phyloP scores from a whole-genome alignment of 140 eudicot species.

The Bidens hawaiensis region DNA sequence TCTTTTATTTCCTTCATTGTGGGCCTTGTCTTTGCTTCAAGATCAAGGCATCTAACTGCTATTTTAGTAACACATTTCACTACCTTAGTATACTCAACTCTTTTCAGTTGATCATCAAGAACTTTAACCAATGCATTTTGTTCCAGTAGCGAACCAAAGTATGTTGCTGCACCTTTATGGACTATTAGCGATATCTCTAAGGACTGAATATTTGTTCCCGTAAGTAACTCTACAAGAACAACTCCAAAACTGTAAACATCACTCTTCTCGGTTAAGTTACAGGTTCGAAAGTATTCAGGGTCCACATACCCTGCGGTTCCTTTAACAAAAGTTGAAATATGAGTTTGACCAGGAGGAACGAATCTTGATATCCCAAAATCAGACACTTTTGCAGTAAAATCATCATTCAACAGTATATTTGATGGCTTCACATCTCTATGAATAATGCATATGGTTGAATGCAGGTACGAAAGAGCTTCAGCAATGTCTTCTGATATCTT shows the following conservation, averaged over 20 bases:
- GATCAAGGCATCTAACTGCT: slow-evolving; percentile 23
- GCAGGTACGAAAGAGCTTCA: slow-evolving; percentile 32
- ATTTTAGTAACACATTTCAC: slow-evolving; percentile 16
- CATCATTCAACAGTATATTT: slow-evolving; percentile 24
- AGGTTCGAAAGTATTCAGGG: slow-evolving; percentile 29
- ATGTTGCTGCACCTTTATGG: slow-evolving; percentile 12
- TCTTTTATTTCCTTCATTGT: slow-evolving; percentile 19
- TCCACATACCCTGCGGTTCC: slow-evolving; percentile 36
- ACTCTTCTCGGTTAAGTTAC: slow-evolving; percentile 21
- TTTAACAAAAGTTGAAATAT: slow-evolving; percentile 25
- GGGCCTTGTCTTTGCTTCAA: slow-evolving; percentile 25
- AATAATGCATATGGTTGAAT: slow-evolving; percentile 20
- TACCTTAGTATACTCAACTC: slow-evolving; percentile 8
- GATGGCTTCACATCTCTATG: slow-evolving; percentile 32
- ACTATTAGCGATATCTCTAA: slow-evolving; percentile 4
- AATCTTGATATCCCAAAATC: slow-evolving; percentile 33
- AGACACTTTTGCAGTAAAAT: slow-evolving; percentile 26
- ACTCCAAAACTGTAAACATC: slow-evolving; percentile 35
- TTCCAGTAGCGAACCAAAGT: slow-evolving; percentile 11
- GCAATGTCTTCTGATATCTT: slow-evolving; percentile 26
- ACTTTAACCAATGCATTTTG: slow-evolving; percentile 7
- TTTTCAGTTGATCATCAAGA: slow-evolving; percentile 22
- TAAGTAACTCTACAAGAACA: slow-evolving; percentile 26
- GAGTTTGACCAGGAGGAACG: slow-evolving; percentile 19
- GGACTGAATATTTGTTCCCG: slow-evolving; percentile 12